A percentile compares a stretch with the other conserved stretches of the same genome.
These are phyloP conservation scores for Lactarius trivialis DNA, from an alignment of 768 basidiomycete genomes.

Conservation along the genomic window DNA sequence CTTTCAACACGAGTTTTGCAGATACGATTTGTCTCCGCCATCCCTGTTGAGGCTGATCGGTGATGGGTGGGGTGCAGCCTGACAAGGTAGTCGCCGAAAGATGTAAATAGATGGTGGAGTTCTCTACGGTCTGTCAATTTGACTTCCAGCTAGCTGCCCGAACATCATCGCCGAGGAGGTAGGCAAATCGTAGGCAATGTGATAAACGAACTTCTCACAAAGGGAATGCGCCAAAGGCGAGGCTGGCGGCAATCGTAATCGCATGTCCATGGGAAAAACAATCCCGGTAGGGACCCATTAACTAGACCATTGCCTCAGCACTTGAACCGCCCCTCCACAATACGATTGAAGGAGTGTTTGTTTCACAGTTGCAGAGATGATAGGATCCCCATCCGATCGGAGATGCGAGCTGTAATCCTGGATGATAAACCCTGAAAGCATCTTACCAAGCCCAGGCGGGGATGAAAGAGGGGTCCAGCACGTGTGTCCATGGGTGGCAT, in stretches of 20 bases:
- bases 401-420: slow-evolving; percentile 1
- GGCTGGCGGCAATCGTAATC: slow-evolving; percentile 4
- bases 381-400: slow-evolving; percentile 1
- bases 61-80: neutral
- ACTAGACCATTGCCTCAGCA: neutral
- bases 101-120: neutral
- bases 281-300: neutral
- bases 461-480: slow-evolving; percentile 13
- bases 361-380: slow-evolving; percentile 8
- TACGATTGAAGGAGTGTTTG: neutral
- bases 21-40: slow-evolving; percentile 5
- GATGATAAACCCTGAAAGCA: slow-evolving; percentile 9
- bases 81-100: neutral
- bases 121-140: neutral
- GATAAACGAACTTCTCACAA: neutral
- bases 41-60: neutral
- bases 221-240: neutral
- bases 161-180: neutral
- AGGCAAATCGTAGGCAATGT: neutral
- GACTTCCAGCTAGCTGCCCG: neutral
- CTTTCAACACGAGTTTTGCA: neutral
- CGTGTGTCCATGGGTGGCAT: slow-evolving; percentile 7
- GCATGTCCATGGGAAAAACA: slow-evolving; percentile 2
- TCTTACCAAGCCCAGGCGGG: slow-evolving; percentile 7
- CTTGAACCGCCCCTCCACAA: neutral